Conservation (phyloP, 2,329 filamentous ascomycete species). For the Pseudocercospora vitis region DNA sequence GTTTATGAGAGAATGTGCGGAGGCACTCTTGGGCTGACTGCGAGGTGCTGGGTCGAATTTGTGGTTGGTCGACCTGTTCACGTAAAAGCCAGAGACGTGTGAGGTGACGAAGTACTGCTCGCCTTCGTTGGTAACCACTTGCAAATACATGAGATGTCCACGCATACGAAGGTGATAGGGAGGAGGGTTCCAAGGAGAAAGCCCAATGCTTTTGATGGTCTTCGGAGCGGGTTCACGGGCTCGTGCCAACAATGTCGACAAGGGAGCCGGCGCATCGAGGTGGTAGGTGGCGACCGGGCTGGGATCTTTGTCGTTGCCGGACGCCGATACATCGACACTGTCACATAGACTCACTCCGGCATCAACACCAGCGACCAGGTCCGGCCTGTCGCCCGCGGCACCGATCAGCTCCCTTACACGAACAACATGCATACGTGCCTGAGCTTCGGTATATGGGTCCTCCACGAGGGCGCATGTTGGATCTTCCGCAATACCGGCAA, state of each 20-base stretch:
- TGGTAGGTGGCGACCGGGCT: slow-evolving; percentile 69
- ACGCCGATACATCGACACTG: slow-evolving; percentile 53
- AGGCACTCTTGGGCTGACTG: slow-evolving; percentile 71
- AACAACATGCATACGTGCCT: slow-evolving; percentile 91
- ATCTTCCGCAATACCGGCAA: slow-evolving; percentile 72
- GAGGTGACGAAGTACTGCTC: slow-evolving; percentile 93
- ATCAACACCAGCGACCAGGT: slow-evolving; percentile 80
- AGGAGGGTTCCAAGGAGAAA: slow-evolving; percentile 95
- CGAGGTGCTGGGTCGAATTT: slow-evolving; percentile 92
- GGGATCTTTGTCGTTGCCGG: slow-evolving; percentile 28
- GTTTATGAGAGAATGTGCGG: slow-evolving; percentile 81
- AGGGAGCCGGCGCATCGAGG: slow-evolving; percentile 66
- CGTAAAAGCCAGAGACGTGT: slow-evolving; percentile 91
- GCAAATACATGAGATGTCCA: slow-evolving; percentile 88
- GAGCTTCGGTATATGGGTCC: slow-evolving; percentile 97
- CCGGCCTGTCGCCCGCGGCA: slow-evolving; percentile 82
- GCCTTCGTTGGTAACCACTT: slow-evolving; percentile 86
- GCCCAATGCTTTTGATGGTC: slow-evolving; percentile 82
- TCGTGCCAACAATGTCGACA: slow-evolving; percentile 70
- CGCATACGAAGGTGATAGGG: slow-evolving; percentile 87
- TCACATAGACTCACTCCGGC: slow-evolving; percentile 87
- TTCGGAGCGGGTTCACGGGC: slow-evolving; percentile 71
- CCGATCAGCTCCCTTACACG: slow-evolving; percentile 90
- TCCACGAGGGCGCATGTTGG: slow-evolving; percentile 81
- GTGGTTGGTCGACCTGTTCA: slow-evolving; percentile 92